Evolutionary conservation across 2,329 filamentous ascomycete species (phyloP), one percentile per base, ranked within the genome.

Genomic region (Colletotrichum sp.): DNA sequence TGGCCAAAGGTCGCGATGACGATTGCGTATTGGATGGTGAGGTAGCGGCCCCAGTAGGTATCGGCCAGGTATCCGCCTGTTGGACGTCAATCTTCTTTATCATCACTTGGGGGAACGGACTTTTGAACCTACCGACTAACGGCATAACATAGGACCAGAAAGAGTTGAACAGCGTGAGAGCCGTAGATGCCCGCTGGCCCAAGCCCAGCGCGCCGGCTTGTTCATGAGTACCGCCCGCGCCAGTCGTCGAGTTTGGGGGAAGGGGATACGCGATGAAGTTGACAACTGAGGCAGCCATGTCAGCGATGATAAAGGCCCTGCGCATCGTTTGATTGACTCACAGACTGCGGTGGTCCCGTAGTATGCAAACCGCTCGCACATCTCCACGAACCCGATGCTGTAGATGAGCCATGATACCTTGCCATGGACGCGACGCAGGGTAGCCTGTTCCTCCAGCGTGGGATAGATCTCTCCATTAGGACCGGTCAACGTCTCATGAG

Each of bases 21-120:
- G 18, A 94, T 91, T 75, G 93, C 93, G 78, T 90, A 89, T 80
- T 92, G 90, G 79, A 95, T 95, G 47, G 94, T 93, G 78, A 87
- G 88, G 84, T 92, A 95, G 76, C 93, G 92, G 70, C 93, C 93
- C 64, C 90, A 89, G 78, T 91, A 91, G 66, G 92, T 87, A 81
- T 96, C 94, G 54, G 93, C 91, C 12, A 93, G 76, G 80, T 86
- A 90, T 21, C 86, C 87, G 68, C 87, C 86, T 74, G 6, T 2
- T n/a, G 13, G 13, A 57, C 8, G 43, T 47, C 43, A 47, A 13
- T 47, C 43, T 47, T 5, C 43, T 18, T 47, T 5, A 9, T 13
- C 1, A 21, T 18, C 8, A 1, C 15, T 16, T 18, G 43, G 27
- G 9, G 18, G 8, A 6, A 4, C 8, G 4, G 31, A 38, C 5